Evolutionary conservation across 371 early-diverging fungal species (phyloP).

Genomic region (Circinella minor): DNA sequence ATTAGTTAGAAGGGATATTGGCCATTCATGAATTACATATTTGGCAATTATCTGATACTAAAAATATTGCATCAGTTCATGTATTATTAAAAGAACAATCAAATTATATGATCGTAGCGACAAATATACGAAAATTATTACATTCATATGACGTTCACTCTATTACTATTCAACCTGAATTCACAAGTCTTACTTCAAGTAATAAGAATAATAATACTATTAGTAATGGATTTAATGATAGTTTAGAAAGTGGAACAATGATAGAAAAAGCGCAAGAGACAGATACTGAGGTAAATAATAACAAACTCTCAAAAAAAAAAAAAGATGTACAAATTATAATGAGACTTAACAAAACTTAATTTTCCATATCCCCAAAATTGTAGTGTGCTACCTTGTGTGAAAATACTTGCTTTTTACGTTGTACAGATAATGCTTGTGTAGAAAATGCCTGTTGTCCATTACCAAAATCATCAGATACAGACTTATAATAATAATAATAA

Average conservation of each 20-base stretch:
- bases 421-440: slow-evolving; percentile 31
- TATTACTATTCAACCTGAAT: slow-evolving; percentile 92
- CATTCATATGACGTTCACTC: slow-evolving; percentile 86
- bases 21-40: slow-evolving; percentile 94
- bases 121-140: slow-evolving; percentile 70
- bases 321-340: too few species aligned
- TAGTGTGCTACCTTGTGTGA: slow-evolving; percentile 3
- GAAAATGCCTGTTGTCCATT: slow-evolving; percentile 35
- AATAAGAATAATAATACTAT: too few species aligned
- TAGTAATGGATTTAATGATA: neutral
- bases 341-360: too few species aligned
- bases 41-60: slow-evolving; percentile 90
- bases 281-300: neutral
- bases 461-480: neutral
- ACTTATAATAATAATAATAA: neutral
- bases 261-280: neutral
- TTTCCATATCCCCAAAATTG: too few species aligned
- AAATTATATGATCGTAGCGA: slow-evolving; percentile 68
- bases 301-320: too few species aligned
- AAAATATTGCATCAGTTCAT: slow-evolving; percentile 86
- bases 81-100: slow-evolving; percentile 65
- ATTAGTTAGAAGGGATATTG: slow-evolving; percentile 61
- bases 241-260: neutral
- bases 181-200: slow-evolving; percentile 21
- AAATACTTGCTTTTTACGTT: slow-evolving; percentile 29